These are phyloP conservation scores for Botrytis sinoallii DNA, from an alignment of 2,329 filamentous ascomycete species.

Conservation along the genomic window DNA sequence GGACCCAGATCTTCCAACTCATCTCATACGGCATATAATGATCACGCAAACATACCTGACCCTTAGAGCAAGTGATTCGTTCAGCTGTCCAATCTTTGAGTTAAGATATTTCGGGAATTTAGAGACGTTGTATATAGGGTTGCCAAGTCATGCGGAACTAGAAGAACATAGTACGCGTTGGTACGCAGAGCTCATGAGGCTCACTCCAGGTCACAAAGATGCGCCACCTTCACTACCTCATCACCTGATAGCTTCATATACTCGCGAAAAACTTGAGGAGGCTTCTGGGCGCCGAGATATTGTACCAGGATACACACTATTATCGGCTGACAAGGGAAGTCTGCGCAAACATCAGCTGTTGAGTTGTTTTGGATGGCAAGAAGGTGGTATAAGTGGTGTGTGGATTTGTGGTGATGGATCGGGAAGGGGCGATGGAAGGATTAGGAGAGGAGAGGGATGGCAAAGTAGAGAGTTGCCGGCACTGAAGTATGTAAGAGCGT, in stretches of 20 bases:
- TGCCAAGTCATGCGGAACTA: not conserved
- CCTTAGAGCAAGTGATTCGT: not conserved
- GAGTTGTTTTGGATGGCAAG: constrained; percentile 16
- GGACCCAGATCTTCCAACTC: not conserved
- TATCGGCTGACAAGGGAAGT: not conserved
- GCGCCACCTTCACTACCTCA: not conserved
- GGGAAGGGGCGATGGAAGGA: not conserved
- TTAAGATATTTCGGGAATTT: not conserved
- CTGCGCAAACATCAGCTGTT: constrained; percentile 17
- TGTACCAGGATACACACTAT: not conserved
- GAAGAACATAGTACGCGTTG: not conserved
- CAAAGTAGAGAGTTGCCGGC: not conserved
- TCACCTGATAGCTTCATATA: not conserved
- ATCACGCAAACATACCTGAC: constrained; percentile 12
- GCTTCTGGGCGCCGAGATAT: not conserved
- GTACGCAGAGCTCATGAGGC: constrained; percentile 11
- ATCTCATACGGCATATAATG: constrained; percentile 13
- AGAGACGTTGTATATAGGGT: constrained; percentile 10
- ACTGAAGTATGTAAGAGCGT: constrained; percentile 9
- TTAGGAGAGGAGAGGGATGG: constrained; percentile 8
- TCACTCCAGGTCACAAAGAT: not conserved
- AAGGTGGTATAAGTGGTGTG: not conserved
- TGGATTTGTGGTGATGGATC: constrained; percentile 12
- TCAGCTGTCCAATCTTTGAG: constrained; percentile 8
- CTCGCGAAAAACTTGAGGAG: not conserved